Conservation (phyloP, 305 asterid species). For the Fraxinus dipetala region DNA sequence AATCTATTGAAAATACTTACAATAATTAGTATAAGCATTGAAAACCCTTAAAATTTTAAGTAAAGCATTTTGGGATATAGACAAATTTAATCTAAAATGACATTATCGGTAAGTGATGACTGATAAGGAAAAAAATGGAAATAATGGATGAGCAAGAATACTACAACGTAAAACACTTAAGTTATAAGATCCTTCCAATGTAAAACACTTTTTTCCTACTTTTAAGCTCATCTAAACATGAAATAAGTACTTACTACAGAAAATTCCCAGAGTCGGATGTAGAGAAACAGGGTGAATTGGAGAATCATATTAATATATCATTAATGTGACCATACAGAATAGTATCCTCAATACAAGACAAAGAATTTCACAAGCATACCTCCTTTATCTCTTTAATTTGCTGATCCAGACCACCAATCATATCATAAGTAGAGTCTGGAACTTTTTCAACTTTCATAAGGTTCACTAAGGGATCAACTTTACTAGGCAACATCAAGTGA, state of each 20-base stretch:
- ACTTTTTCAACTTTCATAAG: constrained; percentile 99
- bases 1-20: not conserved
- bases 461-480: constrained; percentile 95
- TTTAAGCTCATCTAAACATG: not conserved
- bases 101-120: not conserved
- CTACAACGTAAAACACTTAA: not conserved
- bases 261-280: not conserved
- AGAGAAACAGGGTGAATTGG: not conserved
- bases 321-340: not conserved
- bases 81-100: not conserved
- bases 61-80: not conserved
- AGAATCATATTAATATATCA: not conserved
- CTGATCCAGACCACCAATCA: constrained; percentile 99
- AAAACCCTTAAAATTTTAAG: not conserved
- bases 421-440: constrained; percentile 97
- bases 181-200: not conserved
- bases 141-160: not conserved
- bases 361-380: constrained; percentile 34
- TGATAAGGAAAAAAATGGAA: not conserved
- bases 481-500: constrained; percentile 88
- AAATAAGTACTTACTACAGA: not conserved
- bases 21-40: not conserved
- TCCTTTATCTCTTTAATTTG: constrained; percentile 97
- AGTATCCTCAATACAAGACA: not conserved
- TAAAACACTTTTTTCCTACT: not conserved